Evolutionary conservation across 345 rosid genomes (phyloP).

Genomic region (Salix brachista): DNA sequence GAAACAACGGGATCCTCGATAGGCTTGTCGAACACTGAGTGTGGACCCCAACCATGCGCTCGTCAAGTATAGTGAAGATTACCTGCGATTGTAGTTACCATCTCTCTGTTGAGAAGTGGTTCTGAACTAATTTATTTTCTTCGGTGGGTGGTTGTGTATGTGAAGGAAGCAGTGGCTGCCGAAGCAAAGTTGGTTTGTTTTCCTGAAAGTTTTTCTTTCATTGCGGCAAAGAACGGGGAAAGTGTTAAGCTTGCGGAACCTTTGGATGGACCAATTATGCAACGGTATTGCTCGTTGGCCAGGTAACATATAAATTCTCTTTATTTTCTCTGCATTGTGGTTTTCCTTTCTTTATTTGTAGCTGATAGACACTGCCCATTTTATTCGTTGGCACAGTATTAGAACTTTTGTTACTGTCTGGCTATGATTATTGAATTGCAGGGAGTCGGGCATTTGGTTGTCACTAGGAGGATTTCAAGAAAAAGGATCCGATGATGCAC

Average conservation of each 20-base stretch:
- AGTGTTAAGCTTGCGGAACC: constrained; percentile 69
- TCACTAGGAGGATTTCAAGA: constrained; percentile 96
- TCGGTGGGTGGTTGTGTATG: constrained; percentile 9
- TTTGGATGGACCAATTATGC: constrained; percentile 79
- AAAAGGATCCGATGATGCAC: constrained; percentile 64
- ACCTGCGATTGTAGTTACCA: too few species aligned
- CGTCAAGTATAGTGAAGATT: too few species aligned
- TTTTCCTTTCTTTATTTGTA: background rate
- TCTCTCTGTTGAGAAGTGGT: background rate
- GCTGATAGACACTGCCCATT: background rate
- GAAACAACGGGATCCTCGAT: too few species aligned
- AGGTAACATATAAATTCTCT: constrained; percentile 39
- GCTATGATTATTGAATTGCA: constrained; percentile 19
- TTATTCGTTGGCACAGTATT: background rate
- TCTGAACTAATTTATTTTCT: background rate
- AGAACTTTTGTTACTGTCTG: background rate
- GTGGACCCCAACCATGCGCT: background rate
- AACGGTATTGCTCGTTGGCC: constrained; percentile 74
- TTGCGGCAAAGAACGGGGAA: constrained; percentile 63
- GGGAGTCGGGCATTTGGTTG: constrained; percentile 79
- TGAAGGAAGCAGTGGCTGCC: constrained; percentile 74
- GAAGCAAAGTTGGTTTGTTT: constrained; percentile 87
- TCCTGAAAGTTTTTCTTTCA: constrained; percentile 78
- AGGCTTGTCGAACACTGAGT: too few species aligned
- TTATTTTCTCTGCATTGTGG: background rate